Conservation (phyloP, 805 yeast species). For the Hanseniaspora guilliermondii region DNA sequence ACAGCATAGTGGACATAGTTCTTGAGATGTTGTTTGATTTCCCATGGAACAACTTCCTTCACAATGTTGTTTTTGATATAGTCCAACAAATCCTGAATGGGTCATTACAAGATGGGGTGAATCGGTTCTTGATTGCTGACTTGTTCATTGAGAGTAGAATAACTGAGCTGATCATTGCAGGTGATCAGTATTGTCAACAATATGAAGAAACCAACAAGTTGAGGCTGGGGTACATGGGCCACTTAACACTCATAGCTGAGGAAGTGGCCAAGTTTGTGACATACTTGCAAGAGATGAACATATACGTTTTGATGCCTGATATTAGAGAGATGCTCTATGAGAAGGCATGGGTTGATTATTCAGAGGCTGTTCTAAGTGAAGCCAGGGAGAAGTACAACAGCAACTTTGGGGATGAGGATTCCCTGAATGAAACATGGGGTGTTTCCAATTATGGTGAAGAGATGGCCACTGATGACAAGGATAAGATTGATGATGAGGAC, state of each 20-base stretch:
- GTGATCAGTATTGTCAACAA: constrained; percentile 47
- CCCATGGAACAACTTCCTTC: constrained; percentile 78
- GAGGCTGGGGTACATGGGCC: constrained; percentile 94
- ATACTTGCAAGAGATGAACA: constrained; percentile 30
- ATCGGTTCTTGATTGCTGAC: constrained; percentile 49
- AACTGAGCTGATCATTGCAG: constrained; percentile 51
- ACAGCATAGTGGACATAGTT: constrained; percentile 45
- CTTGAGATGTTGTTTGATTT: constrained; percentile 56
- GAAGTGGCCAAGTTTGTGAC: constrained; percentile 80
- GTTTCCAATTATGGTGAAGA: constrained; percentile 24
- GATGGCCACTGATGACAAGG: constrained; percentile 20
- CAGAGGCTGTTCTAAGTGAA: constrained; percentile 67
- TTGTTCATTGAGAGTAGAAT: constrained; percentile 48
- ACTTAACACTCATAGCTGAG: constrained; percentile 81
- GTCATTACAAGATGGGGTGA: constrained; percentile 57
- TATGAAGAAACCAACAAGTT: constrained; percentile 50
- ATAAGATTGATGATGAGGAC: constrained; percentile 16
- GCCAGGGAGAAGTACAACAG: constrained; percentile 91
- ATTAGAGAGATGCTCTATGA: constrained; percentile 23
- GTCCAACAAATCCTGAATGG: constrained; percentile 76
- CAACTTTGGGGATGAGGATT: constrained; percentile 62
- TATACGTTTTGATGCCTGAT: constrained; percentile 21
- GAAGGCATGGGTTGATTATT: constrained; percentile 63
- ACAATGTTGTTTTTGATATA: constrained; percentile 73
- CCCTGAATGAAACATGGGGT: constrained; percentile 23